Percentiles rank a stretch among this genome's conserved stretches.
Conservation (phyloP, 2,329 filamentous ascomycete species). For the Pseudopithomyces maydicus region DNA sequence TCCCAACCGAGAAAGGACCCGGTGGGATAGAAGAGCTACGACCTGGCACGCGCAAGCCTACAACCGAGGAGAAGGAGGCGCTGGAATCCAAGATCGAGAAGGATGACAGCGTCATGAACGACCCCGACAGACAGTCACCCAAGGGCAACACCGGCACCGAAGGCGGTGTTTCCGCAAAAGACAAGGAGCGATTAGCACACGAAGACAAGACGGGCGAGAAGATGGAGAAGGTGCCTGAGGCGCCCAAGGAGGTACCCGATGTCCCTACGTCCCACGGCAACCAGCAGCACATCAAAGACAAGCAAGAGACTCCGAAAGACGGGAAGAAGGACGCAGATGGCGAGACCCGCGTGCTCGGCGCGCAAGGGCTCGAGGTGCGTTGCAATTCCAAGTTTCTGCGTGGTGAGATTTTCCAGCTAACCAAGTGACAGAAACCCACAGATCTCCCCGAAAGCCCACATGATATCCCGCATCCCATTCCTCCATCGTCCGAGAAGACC, state of each 20-base stretch:
- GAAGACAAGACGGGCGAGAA: conserved; percentile 70
- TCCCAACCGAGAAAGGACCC: conserved; percentile 36
- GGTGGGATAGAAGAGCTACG: conserved; percentile 46
- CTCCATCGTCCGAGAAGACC: conserved; percentile 66
- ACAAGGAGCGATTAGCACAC: conserved; percentile 72
- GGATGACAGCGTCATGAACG: conserved; percentile 90
- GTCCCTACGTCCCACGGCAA: conserved; percentile 72
- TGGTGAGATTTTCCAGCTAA: conserved; percentile 16
- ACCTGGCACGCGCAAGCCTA: conserved; percentile 28
- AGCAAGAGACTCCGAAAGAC: conserved; percentile 4
- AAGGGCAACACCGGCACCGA: conserved; percentile 89
- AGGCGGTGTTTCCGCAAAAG: conserved; percentile 87
- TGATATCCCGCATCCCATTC: conserved; percentile 73
- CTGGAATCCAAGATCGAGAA: conserved; percentile 52
- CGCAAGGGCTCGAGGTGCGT: conserved; percentile 46
- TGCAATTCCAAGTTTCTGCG: neutral
- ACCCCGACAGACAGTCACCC: conserved; percentile 74
- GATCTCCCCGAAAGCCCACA: conserved; percentile 80
- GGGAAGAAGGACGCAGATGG: conserved; percentile 10
- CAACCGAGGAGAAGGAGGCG: conserved; percentile 38
- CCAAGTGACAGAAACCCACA: conserved; percentile 68
- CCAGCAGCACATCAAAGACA: conserved; percentile 62
- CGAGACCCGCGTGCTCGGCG: conserved; percentile 32
- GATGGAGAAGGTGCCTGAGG: conserved; percentile 75
- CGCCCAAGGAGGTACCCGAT: conserved; percentile 84